A percentile compares a stretch with the other conserved stretches of the same genome.
phyloP scores from a whole-genome alignment of 2,329 filamentous ascomycete species.

The Elsinoe necatrix region DNA sequence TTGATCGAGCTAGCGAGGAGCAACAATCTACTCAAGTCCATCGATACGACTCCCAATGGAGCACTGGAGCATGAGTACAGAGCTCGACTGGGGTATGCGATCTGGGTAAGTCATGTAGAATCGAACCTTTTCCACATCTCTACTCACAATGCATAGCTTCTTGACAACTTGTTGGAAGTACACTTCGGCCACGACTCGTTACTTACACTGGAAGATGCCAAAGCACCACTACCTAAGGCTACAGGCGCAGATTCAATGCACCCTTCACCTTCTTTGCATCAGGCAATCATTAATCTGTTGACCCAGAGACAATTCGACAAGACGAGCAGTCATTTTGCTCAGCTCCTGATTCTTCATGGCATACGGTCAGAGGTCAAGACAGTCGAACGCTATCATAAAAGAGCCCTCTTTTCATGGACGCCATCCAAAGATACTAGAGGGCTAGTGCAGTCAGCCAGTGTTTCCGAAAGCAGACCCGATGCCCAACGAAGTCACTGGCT shows the following conservation, averaged over 20 bases:
- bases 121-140: too few relatives aligned
- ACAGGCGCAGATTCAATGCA: background rate
- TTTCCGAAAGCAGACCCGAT: background rate
- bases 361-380: background rate
- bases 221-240: background rate
- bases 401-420: background rate
- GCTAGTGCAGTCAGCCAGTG: too few relatives aligned
- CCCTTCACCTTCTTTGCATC: background rate
- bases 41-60: background rate
- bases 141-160: background rate
- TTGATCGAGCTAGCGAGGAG: background rate
- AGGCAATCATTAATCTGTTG: background rate
- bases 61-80: background rate
- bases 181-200: background rate
- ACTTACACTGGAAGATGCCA: background rate
- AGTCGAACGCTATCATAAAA: background rate
- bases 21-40: background rate
- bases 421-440: background rate
- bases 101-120: background rate
- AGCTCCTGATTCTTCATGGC: background rate
- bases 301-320: background rate
- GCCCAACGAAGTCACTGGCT: background rate
- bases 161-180: background rate
- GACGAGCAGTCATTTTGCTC: background rate
- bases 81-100: background rate